Conservation (phyloP, 2,329 filamentous ascomycete genomes). For the Pseudogymnoascus sp. region DNA sequence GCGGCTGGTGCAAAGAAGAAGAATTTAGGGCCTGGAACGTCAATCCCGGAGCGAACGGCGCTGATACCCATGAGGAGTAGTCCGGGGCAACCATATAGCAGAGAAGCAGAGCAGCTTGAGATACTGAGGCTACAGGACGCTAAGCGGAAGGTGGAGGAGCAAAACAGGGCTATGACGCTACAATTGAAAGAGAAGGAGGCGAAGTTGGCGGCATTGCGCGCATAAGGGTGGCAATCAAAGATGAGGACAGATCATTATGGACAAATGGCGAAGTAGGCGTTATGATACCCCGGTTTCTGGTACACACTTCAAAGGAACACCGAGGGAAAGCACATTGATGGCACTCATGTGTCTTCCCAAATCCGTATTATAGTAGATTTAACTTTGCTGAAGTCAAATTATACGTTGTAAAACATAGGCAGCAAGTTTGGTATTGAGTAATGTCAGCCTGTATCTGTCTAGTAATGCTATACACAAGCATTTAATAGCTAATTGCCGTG, state of each 20-base stretch:
- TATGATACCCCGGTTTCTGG: conserved; percentile 5
- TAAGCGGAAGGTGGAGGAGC: conserved; percentile 52
- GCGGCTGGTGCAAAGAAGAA: conserved; percentile 47
- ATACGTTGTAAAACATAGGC: not conserved
- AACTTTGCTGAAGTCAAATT: not conserved
- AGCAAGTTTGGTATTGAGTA: conserved; percentile 6
- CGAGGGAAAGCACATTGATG: not conserved
- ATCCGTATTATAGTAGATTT: not conserved
- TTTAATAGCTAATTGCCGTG: not conserved
- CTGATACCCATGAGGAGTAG: conserved; percentile 64
- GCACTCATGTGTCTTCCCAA: conserved; percentile 2
- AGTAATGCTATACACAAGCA: not conserved
- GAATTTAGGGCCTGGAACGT: conserved; percentile 30
- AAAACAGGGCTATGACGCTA: conserved; percentile 38
- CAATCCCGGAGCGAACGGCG: conserved; percentile 58
- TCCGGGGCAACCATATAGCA: conserved; percentile 65
- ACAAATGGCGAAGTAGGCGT: conserved; percentile 6
- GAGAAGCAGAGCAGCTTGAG: conserved; percentile 60
- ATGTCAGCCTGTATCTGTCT: not conserved
- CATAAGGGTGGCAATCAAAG: not conserved
- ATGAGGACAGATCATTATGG: conserved; percentile 1
- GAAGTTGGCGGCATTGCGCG: conserved; percentile 44
- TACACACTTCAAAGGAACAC: conserved; percentile 2
- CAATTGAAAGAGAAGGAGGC: conserved; percentile 54
- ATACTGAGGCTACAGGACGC: conserved; percentile 57